phyloP scores from a whole-genome alignment of 352 stramenopile genomes.

The Phytophthora hybrid region DNA sequence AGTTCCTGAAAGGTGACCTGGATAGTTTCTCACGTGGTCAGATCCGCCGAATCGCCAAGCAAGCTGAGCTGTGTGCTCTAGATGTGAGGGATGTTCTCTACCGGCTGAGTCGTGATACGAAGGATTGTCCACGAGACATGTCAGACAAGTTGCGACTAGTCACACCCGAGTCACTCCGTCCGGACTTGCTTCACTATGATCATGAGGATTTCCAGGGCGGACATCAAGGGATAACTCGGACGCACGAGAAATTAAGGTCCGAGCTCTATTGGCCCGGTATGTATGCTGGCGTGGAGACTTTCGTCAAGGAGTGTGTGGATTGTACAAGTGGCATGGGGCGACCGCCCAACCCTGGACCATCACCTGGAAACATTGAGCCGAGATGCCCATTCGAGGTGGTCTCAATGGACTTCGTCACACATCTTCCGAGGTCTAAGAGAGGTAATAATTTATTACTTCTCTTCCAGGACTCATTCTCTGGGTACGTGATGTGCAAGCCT shows the following conservation, averaged over 20 bases:
- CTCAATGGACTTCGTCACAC: neutral
- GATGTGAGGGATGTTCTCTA: neutral
- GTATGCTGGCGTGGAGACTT: no score
- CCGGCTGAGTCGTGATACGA: neutral
- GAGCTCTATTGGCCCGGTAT: no score
- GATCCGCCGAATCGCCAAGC: neutral
- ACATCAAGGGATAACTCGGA: neutral
- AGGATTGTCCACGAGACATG: neutral
- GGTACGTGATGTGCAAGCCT: slow-evolving; percentile 30
- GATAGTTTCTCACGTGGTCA: neutral
- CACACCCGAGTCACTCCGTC: neutral
- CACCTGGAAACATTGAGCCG: no score
- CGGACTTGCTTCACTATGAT: neutral
- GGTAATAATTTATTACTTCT: neutral
- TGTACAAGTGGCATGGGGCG: no score
- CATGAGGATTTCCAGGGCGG: neutral
- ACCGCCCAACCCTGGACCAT: no score
- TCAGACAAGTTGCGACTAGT: neutral
- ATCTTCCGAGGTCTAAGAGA: neutral
- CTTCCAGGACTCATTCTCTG: slow-evolving; percentile 10
- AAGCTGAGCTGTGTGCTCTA: neutral
- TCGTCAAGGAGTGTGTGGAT: no score
- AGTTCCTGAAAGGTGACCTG: slow-evolving; percentile 7
- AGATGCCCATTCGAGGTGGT: no score
- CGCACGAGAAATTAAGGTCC: no score